Evolutionary conservation across 2,329 filamentous ascomycete genomes (phyloP), one percentile per base, ranked within the genome.

Genomic region (Leptographium wingfieldii): DNA sequence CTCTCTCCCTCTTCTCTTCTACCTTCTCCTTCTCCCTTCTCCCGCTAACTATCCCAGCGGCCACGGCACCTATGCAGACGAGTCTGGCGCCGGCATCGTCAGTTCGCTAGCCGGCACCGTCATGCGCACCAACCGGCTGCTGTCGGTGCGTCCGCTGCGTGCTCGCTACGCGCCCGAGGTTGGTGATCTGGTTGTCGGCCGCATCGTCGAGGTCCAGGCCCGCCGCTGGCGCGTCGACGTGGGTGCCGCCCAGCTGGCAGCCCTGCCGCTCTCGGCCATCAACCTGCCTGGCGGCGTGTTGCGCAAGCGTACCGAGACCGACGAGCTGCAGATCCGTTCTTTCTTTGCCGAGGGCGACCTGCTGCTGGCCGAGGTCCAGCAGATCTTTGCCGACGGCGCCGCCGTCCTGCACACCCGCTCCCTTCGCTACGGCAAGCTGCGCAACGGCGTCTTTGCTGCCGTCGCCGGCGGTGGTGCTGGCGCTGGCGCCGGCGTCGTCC

Each of bases 321-420:
- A 99, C 72, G 94, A 97, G 76, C 80, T 99, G 68, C 94, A 97
- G 74, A 97, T 99, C 73, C 84, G 94, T 57, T 90, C 85, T n/a
- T 99, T 96, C 74, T 97, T 99, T 75, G 86, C 87, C 59, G 94
- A 99, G 73, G 94, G 94, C 14, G 94, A 99, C 71, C 76, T 99
- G 58, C 77, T 99, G 19, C 89, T 97, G 22, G 94, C 94, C 1
- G 94, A 99, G 75, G 94, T 99, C 59, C 94, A 99, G 79, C 83
- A 84, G 66, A 78, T 99, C 59, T 90, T 91, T 71, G 81, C 84
- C 61, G 92, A 97, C 73, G 92, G 92, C 61, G 86, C 84, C 1
- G 92, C 94, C 0, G 86, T 86, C 61, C 77, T 99, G 69, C 94
- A 99, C 75, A 97, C 94, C 10, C 84, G 94, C 62, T 88, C 84